A percentile compares a stretch with the other conserved stretches of the same genome.
These are phyloP conservation scores for Panaeolus papilionaceus DNA, from an alignment of 768 basidiomycete genomes.

Conservation along the genomic window DNA sequence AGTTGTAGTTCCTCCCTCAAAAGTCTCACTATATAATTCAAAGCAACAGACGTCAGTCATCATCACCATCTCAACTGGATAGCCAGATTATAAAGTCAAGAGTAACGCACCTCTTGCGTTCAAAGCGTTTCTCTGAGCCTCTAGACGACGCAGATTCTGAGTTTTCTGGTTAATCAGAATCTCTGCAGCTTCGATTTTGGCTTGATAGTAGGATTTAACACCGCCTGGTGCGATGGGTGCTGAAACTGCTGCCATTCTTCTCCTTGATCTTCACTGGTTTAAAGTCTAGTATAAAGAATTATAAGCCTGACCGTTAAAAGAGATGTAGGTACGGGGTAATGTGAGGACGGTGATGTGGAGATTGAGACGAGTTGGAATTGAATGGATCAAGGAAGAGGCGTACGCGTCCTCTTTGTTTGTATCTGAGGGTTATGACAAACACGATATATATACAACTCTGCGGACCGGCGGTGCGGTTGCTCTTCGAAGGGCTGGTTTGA, in stretches of 20 bases:
- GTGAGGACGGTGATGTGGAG: constrained; percentile 1
- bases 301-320: not conserved
- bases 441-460: not conserved
- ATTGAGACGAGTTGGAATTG: not conserved
- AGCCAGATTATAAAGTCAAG: not conserved
- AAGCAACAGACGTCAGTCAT: not conserved
- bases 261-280: not conserved
- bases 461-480: constrained; percentile 5
- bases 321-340: not conserved
- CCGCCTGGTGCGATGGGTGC: constrained; percentile 60
- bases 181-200: constrained; percentile 94
- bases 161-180: constrained; percentile 95
- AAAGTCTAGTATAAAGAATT: not conserved
- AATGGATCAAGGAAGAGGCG: constrained; percentile 5
- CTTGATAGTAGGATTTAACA: constrained; percentile 91
- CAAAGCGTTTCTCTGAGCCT: constrained; percentile 96
- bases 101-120: constrained; percentile 82
- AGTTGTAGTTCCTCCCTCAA: constrained; percentile 92
- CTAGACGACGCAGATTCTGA: constrained; percentile 92
- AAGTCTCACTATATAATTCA: constrained; percentile 67
- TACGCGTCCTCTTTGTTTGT: constrained; percentile 14
- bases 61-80: not conserved
- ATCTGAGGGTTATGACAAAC: not conserved
- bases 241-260: constrained; percentile 36
- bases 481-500: not conserved